Evolutionary conservation across 2,329 filamentous ascomycete species (phyloP).

Genomic region (Onygenales sp.): DNA sequence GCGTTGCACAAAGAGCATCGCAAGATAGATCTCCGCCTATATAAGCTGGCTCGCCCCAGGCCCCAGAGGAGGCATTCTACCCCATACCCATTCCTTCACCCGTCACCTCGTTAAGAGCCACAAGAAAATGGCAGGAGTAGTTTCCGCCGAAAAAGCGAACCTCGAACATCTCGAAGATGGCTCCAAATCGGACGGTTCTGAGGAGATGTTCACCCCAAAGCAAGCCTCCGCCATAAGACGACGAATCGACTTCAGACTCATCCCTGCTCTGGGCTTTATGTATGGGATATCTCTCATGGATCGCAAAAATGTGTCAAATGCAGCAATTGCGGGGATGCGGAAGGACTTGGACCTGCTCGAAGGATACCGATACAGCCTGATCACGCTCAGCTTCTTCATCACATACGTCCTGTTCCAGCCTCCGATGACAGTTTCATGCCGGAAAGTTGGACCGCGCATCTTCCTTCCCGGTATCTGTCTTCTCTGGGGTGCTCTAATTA

Average conservation of each 20-base stretch:
- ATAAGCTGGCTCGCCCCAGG: no score
- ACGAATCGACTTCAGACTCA: slow-evolving; percentile 55
- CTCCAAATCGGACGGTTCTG: slow-evolving; percentile 1
- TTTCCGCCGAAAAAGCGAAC: neutral
- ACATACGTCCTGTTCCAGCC: slow-evolving; percentile 64
- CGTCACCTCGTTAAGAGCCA: no score
- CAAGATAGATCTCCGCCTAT: no score
- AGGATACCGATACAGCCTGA: slow-evolving; percentile 37
- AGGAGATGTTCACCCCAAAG: slow-evolving; percentile 38
- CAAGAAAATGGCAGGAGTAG: no score
- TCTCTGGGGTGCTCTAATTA: slow-evolving; percentile 13
- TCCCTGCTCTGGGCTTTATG: slow-evolving; percentile 51
- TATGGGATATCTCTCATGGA: slow-evolving; percentile 70
- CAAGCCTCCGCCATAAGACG: slow-evolving; percentile 59
- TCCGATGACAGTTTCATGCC: slow-evolving; percentile 58
- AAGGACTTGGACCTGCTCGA: slow-evolving; percentile 17
- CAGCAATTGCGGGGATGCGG: slow-evolving; percentile 52
- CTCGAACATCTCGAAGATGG: slow-evolving; percentile 5
- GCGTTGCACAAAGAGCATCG: no score
- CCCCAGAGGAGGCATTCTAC: no score
- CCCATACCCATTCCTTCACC: no score
- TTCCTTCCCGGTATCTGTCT: slow-evolving; percentile 20
- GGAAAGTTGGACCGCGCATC: slow-evolving; percentile 47
- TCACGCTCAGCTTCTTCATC: slow-evolving; percentile 65
- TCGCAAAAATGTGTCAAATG: slow-evolving; percentile 62